Evolutionary conservation across 192 early-diverging fungal genomes (phyloP).

Genomic region (Mortierella alpina): DNA sequence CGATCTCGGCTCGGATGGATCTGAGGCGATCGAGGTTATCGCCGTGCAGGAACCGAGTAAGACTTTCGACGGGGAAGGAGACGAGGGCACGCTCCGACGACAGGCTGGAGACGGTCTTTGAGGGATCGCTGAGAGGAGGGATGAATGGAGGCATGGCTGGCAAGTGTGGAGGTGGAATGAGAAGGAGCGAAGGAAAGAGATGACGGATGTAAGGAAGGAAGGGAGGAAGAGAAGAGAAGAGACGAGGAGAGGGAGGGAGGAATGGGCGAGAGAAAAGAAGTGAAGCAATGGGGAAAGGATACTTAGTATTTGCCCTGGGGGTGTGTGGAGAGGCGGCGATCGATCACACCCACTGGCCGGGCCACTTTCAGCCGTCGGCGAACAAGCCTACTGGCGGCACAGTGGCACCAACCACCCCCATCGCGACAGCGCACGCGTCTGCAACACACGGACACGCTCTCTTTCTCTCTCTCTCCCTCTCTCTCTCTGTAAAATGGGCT

Average conservation of each 20-base stretch:
- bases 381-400: too few relatives aligned
- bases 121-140: conserved; percentile 34
- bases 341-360: too few relatives aligned
- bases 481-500: too few relatives aligned
- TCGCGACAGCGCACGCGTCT: too few relatives aligned
- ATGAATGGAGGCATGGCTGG: conserved; percentile 50
- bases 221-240: not conserved
- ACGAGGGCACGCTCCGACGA: conserved; percentile 72
- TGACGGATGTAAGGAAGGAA: not conserved
- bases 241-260: not conserved
- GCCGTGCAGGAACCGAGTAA: conserved; percentile 83
- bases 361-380: too few relatives aligned
- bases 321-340: too few relatives aligned
- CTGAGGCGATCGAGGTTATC: conserved; percentile 52
- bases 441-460: too few relatives aligned
- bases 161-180: not conserved
- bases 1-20: conserved; percentile 33
- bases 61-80: conserved; percentile 74
- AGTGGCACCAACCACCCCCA: too few relatives aligned
- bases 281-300: not conserved
- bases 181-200: not conserved
- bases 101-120: conserved; percentile 47
- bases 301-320: too few relatives aligned
- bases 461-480: too few relatives aligned
- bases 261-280: not conserved